Evolutionary conservation across 1,284 basidiomycete species (phyloP), one percentile per base, ranked within the genome.

Genomic region (Austroboletus niveus): DNA sequence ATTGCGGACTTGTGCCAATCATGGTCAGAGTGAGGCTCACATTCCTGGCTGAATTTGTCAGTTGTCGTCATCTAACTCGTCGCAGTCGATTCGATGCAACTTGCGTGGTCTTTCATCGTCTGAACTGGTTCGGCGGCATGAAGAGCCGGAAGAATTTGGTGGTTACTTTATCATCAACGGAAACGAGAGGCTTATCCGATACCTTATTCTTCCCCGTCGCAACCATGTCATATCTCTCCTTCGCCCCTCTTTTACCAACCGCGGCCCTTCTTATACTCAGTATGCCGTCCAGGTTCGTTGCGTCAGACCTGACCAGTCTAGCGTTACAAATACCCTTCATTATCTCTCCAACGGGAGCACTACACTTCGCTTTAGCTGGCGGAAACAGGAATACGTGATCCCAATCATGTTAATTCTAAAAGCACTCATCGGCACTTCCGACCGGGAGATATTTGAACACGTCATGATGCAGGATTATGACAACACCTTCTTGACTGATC

Each of bases 141-240:
- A 99, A 77, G 97, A 99, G 68, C 87, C 97, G 4, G 94, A 96
- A 73, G 97, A 99, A 69, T 97, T 98, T 68, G 97, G 97, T 43
- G 97, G 96, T 29, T 99, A 99, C 76, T 99, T 99, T 68, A 83
- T 99, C 63, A 89, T 99, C 69, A 99, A 99, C 70, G 97, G 97
- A 56, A 99, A 98, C 75, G 97, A 99, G 75, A 93, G 95, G 74
- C 83, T 99, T 60, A 94, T 99, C 63, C 94, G 97, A 53, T 98
- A 95, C 74, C 88, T 97, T 65, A 95, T 95, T 70, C 85, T 94
- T 58, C 94, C 84, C 57, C 88, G 85, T 60, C 81, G 94, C 55
- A 93, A 97, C 68, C 92, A 95, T 72, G 91, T 91, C 63, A 91
- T 92, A 57, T 85, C 91, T 36, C 85, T 97, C 61, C 75, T 89